Conservation (phyloP, 2,329 filamentous ascomycete species). For the Aspergillus puulaauensis region DNA sequence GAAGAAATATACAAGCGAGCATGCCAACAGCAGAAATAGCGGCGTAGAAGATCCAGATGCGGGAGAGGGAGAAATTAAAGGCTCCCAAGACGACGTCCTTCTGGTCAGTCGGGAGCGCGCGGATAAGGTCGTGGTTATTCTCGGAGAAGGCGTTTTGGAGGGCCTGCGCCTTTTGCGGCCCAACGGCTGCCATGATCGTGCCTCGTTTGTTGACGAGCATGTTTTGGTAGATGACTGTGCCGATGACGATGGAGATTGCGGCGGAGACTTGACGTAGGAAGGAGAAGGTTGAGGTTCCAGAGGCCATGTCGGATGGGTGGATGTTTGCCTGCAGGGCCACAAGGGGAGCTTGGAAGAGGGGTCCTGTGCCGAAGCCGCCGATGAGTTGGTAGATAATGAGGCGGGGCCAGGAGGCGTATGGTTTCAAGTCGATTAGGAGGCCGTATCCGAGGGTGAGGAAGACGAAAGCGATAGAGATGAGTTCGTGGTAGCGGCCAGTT, state of each 20-base stretch:
- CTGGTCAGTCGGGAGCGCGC: slow-evolving; percentile 33
- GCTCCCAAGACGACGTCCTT: slow-evolving; percentile 39
- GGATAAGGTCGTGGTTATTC: slow-evolving; percentile 34
- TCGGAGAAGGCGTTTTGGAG: slow-evolving; percentile 36
- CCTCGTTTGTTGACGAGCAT: slow-evolving; percentile 33
- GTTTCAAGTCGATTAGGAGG: slow-evolving; percentile 59
- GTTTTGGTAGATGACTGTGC: slow-evolving; percentile 51
- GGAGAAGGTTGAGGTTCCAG: slow-evolving; percentile 61
- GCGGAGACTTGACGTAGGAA: slow-evolving; percentile 61
- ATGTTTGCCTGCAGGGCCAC: slow-evolving; percentile 65
- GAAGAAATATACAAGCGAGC: slow-evolving; percentile 41
- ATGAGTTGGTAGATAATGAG: slow-evolving; percentile 59
- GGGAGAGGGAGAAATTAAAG: slow-evolving; percentile 45
- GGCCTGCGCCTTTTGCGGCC: slow-evolving; percentile 25
- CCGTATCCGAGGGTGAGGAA: slow-evolving; percentile 66
- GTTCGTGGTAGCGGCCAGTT: slow-evolving; percentile 64
- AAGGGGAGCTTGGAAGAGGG: slow-evolving; percentile 63
- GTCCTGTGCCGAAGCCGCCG: slow-evolving; percentile 60
- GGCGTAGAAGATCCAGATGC: slow-evolving; percentile 54
- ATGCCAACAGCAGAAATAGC: slow-evolving; percentile 36
- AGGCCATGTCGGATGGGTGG: slow-evolving; percentile 59
- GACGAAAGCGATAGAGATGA: slow-evolving; percentile 60
- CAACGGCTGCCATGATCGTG: slow-evolving; percentile 29
- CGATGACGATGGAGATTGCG: slow-evolving; percentile 59
- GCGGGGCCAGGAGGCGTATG: slow-evolving; percentile 53